A percentile compares a stretch with the other conserved stretches of the same genome.
phyloP scores from a whole-genome alignment of 805 yeast species.

The Candida ficus region DNA sequence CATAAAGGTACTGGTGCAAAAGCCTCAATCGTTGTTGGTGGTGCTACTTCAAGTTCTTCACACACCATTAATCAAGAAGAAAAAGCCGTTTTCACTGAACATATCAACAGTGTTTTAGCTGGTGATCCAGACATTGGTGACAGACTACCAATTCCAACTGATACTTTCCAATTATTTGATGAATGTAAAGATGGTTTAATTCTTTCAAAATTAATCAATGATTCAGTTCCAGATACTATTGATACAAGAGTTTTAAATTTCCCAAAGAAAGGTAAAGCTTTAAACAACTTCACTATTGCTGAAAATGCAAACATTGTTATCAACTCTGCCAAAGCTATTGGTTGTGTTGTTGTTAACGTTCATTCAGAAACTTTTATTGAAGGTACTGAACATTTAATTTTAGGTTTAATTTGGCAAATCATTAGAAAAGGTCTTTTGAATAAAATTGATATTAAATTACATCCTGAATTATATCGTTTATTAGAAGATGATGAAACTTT shows the following conservation, averaged over 20 bases:
- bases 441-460: slow-evolving; percentile 92
- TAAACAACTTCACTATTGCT: slow-evolving; percentile 91
- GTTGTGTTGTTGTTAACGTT: slow-evolving; percentile 96
- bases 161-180: slow-evolving; percentile 92
- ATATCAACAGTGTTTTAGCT: slow-evolving; percentile 84
- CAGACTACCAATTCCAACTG: slow-evolving; percentile 87
- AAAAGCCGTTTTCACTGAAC: slow-evolving; percentile 91
- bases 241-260: slow-evolving; percentile 94
- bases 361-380: slow-evolving; percentile 94
- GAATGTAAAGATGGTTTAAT: slow-evolving; percentile 95
- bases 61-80: slow-evolving; percentile 98
- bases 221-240: slow-evolving; percentile 96
- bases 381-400: slow-evolving; percentile 86
- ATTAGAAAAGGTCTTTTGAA: slow-evolving; percentile 92
- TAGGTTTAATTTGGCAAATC: slow-evolving; percentile 95
- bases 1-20: slow-evolving; percentile 52
- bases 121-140: slow-evolving; percentile 85
- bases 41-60: slow-evolving; percentile 85
- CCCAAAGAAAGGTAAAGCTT: slow-evolving; percentile 72
- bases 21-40: slow-evolving; percentile 78
- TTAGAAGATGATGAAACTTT: slow-evolving; percentile 95
- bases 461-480: slow-evolving; percentile 92
- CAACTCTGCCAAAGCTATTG: slow-evolving; percentile 98
- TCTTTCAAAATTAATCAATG: slow-evolving; percentile 88
- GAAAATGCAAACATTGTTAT: slow-evolving; percentile 97